Evolutionary conservation across 2,329 filamentous ascomycete species (phyloP).

Genomic region (Colletotrichum lentis): DNA sequence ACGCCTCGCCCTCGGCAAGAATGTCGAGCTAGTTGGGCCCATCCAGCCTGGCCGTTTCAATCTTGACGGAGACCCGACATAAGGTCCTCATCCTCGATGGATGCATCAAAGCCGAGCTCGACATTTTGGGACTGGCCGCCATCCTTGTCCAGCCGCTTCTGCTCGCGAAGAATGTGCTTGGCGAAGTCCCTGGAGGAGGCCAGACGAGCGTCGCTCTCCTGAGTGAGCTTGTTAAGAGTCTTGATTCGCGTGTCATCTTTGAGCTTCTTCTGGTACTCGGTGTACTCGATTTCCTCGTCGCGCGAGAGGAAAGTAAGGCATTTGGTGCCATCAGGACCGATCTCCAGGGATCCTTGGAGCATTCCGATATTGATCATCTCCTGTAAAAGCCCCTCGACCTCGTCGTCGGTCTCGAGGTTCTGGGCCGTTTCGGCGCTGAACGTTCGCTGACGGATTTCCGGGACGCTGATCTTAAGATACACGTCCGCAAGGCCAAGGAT

Average conservation of each 20-base stretch:
- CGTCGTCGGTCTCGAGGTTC: slow-evolving; percentile 52
- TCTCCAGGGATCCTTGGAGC: slow-evolving; percentile 61
- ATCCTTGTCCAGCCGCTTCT: slow-evolving; percentile 57
- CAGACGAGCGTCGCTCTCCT: slow-evolving; percentile 62
- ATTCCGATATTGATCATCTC: slow-evolving; percentile 65
- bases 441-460: slow-evolving; percentile 61
- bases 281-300: slow-evolving; percentile 57
- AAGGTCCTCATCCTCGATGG: slow-evolving; percentile 68
- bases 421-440: slow-evolving; percentile 63
- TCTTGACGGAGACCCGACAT: slow-evolving; percentile 58
- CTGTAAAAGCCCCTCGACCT: slow-evolving; percentile 57
- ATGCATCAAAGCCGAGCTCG: slow-evolving; percentile 54
- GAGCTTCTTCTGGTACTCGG: slow-evolving; percentile 59
- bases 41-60: slow-evolving; percentile 7
- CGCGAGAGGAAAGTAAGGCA: slow-evolving; percentile 62
- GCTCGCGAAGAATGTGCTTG: slow-evolving; percentile 55
- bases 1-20: neutral
- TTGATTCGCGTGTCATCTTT: slow-evolving; percentile 55
- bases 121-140: slow-evolving; percentile 44
- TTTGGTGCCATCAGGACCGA: slow-evolving; percentile 52
- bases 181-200: slow-evolving; percentile 66
- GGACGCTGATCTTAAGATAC: slow-evolving; percentile 68
- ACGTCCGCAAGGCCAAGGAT: slow-evolving; percentile 76
- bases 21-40: neutral
- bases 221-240: slow-evolving; percentile 57